Conservation (phyloP, 2,329 filamentous ascomycete genomes). For the Endothia cerciana region DNA sequence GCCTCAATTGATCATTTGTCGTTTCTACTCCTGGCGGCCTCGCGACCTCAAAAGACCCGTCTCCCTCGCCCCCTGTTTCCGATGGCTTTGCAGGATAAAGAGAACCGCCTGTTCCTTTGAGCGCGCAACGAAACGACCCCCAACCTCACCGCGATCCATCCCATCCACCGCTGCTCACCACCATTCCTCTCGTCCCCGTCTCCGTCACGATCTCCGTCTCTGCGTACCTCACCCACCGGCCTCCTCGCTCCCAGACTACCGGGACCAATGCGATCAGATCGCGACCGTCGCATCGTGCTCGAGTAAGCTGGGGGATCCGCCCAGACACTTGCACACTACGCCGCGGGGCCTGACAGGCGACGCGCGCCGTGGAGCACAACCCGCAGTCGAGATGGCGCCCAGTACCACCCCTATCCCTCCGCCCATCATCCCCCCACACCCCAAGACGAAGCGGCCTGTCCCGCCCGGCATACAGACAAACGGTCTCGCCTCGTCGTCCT, state of each 20-base stretch:
- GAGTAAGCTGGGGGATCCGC: constrained; percentile 22
- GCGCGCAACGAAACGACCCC: constrained; percentile 18
- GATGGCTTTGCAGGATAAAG: constrained; percentile 20
- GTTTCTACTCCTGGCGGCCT: not conserved
- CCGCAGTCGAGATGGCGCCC: constrained; percentile 53
- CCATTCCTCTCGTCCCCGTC: not conserved
- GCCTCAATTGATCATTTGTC: constrained; percentile 1
- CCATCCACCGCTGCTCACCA: not conserved
- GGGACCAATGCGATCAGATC: constrained; percentile 28
- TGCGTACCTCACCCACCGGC: constrained; percentile 39
- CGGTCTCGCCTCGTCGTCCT: constrained; percentile 60
- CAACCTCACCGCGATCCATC: constrained; percentile 5
- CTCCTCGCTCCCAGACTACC: constrained; percentile 27
- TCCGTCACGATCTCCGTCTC: not conserved
- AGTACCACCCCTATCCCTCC: constrained; percentile 54
- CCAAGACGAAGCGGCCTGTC: constrained; percentile 70
- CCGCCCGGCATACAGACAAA: constrained; percentile 70
- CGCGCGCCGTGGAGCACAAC: constrained; percentile 16
- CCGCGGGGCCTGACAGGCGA: constrained; percentile 23
- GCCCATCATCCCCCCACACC: constrained; percentile 42
- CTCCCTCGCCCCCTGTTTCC: constrained; percentile 5
- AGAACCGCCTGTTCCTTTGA: constrained; percentile 22
- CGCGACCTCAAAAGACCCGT: not conserved
- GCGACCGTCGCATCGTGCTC: constrained; percentile 19
- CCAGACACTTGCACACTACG: constrained; percentile 33